Percentiles rank a stretch among this genome's conserved stretches.
Conservation (phyloP, 495 filamentous ascomycete genomes). For the Trichoderma virens region DNA sequence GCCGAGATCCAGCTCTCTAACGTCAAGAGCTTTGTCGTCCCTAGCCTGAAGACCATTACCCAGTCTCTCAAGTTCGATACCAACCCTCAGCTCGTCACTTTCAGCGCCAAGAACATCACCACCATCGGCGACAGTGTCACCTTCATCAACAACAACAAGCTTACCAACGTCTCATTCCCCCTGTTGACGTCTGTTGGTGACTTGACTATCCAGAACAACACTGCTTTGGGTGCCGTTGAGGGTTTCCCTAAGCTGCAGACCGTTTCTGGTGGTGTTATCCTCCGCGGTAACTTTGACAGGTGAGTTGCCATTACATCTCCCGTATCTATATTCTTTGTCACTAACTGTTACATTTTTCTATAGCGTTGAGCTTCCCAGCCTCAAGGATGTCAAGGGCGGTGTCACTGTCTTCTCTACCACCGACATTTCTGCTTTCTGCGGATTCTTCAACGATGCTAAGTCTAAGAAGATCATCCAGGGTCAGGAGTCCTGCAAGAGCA, state of each 20-base stretch:
- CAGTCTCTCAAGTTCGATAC: constrained; percentile 77
- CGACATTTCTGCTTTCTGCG: constrained; percentile 46
- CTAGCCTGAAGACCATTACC: constrained; percentile 69
- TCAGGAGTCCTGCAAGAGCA: constrained; percentile 47
- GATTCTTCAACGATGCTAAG: constrained; percentile 35
- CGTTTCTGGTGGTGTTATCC: constrained; percentile 82
- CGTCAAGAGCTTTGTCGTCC: constrained; percentile 63
- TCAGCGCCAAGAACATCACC: constrained; percentile 76
- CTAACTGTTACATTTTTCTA: constrained; percentile 13
- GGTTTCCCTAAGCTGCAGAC: constrained; percentile 57
- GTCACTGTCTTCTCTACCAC: constrained; percentile 77
- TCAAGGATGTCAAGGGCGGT: constrained; percentile 72
- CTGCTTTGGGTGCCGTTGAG: constrained; percentile 51
- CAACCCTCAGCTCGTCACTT: constrained; percentile 56
- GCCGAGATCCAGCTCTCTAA: constrained; percentile 85
- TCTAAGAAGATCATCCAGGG: constrained; percentile 49
- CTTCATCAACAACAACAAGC: constrained; percentile 66
- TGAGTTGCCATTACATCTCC: constrained; percentile 40
- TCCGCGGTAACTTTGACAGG: constrained; percentile 76
- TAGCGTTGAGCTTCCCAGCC: constrained; percentile 60
- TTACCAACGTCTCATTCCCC: constrained; percentile 73
- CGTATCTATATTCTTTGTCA: background rate
- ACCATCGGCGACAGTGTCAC: constrained; percentile 55
- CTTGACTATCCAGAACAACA: constrained; percentile 84
- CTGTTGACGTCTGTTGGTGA: constrained; percentile 62